These are phyloP conservation scores for Naganishia vishniacii DNA, from an alignment of 768 basidiomycete genomes.

Conservation along the genomic window DNA sequence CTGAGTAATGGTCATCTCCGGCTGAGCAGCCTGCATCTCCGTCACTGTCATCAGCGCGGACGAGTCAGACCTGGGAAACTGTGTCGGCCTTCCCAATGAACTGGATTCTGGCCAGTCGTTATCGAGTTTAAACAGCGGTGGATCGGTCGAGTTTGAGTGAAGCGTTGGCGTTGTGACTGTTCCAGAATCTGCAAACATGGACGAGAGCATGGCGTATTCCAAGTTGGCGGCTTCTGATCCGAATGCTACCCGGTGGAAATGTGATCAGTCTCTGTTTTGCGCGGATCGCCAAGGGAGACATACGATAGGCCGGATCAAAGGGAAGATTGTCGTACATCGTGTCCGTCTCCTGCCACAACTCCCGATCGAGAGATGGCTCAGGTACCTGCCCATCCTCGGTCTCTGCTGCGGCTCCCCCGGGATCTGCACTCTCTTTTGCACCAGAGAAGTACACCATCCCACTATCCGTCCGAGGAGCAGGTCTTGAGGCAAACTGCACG, in stretches of 20 bases:
- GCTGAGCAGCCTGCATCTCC: background rate
- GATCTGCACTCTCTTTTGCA: background rate
- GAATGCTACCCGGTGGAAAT: conserved; percentile 51
- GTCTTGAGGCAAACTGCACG: too few relatives aligned
- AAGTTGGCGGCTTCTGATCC: conserved; percentile 86
- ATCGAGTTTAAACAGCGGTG: conserved; percentile 24
- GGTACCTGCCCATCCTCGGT: background rate
- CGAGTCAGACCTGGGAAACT: background rate
- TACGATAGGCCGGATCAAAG: conserved; percentile 23
- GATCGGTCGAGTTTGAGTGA: conserved; percentile 1
- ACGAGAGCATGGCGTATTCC: conserved; percentile 89
- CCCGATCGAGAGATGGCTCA: background rate
- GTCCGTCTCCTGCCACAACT: conserved; percentile 14
- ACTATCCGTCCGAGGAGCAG: too few relatives aligned
- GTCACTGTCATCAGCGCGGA: background rate
- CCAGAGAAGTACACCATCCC: background rate
- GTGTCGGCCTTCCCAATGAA: background rate
- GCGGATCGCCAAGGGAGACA: background rate
- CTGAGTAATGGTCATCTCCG: background rate
- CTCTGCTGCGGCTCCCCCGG: background rate
- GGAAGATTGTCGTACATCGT: conserved; percentile 19
- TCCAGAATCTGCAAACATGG: conserved; percentile 62
- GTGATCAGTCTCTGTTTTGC: background rate
- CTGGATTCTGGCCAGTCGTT: conserved; percentile 20
- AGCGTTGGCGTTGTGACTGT: conserved; percentile 13